These are phyloP conservation scores for Furcasterigmium sp. DNA, from an alignment of 2,329 filamentous ascomycete genomes.

Conservation along the genomic window DNA sequence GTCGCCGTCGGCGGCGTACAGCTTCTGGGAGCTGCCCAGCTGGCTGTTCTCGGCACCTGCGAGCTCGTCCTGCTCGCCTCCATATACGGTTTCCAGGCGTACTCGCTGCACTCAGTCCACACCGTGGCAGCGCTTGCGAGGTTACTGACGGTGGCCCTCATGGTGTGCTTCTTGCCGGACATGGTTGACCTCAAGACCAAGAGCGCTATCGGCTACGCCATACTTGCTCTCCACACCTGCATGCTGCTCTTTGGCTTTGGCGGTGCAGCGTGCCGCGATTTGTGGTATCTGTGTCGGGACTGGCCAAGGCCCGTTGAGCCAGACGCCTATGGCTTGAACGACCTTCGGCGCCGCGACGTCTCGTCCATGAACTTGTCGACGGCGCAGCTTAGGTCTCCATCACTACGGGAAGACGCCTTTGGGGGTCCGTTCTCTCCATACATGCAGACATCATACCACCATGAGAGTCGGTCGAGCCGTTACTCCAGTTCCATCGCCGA, in stretches of 20 bases:
- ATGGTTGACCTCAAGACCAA: slow-evolving; percentile 55
- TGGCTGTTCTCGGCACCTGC: slow-evolving; percentile 63
- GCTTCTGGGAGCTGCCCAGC: slow-evolving; percentile 48
- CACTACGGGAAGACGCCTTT: background rate
- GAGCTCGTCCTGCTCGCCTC: slow-evolving; percentile 56
- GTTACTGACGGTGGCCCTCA: slow-evolving; percentile 38
- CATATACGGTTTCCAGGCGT: slow-evolving; percentile 10
- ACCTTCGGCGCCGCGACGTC: slow-evolving; percentile 17
- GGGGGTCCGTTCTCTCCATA: slow-evolving; percentile 1
- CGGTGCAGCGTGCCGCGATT: slow-evolving; percentile 45
- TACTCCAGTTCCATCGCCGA: background rate
- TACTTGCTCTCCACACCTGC: slow-evolving; percentile 59
- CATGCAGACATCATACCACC: slow-evolving; percentile 3
- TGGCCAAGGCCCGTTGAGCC: slow-evolving; percentile 4
- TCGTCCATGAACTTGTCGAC: slow-evolving; percentile 8
- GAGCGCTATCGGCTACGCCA: slow-evolving; percentile 65
- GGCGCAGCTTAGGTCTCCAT: background rate
- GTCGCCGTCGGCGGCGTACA: slow-evolving; percentile 66
- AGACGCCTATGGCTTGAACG: slow-evolving; percentile 17
- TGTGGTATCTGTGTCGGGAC: slow-evolving; percentile 4
- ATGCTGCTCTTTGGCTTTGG: slow-evolving; percentile 67
- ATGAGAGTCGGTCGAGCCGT: slow-evolving; percentile 7
- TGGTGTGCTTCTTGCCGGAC: slow-evolving; percentile 50
- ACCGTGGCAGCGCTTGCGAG: slow-evolving; percentile 23
- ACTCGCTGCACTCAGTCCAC: slow-evolving; percentile 7